Percentiles rank a stretch among this genome's conserved stretches.
Evolutionary conservation across 805 yeast species (phyloP).

Genomic region (Schwanniomyces sp.): DNA sequence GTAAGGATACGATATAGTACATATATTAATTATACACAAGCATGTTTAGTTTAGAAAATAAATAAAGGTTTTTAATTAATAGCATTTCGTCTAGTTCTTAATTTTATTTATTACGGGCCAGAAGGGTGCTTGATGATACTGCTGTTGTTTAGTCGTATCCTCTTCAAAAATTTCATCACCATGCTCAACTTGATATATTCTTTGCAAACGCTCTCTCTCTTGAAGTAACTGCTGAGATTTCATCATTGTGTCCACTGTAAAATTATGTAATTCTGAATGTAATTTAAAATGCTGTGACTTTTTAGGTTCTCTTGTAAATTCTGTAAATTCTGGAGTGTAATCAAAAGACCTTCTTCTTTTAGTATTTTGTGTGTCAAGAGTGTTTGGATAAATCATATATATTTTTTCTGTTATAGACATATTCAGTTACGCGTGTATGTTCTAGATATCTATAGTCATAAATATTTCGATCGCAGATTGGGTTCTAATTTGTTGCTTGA

Average conservation of each 20-base stretch:
- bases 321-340: background rate
- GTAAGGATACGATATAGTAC: background rate
- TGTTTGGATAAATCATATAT: background rate
- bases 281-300: conserved; percentile 23
- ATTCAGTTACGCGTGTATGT: background rate
- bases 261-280: conserved; percentile 28
- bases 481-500: too few species aligned
- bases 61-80: background rate
- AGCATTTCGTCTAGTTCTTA: background rate
- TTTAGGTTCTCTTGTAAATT: conserved; percentile 10
- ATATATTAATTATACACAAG: background rate
- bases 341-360: background rate
- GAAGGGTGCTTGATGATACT: conserved; percentile 12
- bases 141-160: conserved; percentile 2
- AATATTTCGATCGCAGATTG: too few species aligned
- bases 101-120: conserved; percentile 11
- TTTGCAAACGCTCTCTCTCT: conserved; percentile 4
- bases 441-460: background rate
- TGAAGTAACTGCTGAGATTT: conserved; percentile 19
- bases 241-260: conserved; percentile 34
- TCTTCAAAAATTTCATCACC: background rate
- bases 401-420: background rate
- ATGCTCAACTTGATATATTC: background rate
- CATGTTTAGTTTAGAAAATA: background rate
- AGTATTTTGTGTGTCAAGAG: background rate